A percentile compares a stretch with the other conserved stretches of the same genome.
These are phyloP conservation scores for Alternaria hordeiaustralica DNA, from an alignment of 2,329 filamentous ascomycete species.

Conservation along the genomic window DNA sequence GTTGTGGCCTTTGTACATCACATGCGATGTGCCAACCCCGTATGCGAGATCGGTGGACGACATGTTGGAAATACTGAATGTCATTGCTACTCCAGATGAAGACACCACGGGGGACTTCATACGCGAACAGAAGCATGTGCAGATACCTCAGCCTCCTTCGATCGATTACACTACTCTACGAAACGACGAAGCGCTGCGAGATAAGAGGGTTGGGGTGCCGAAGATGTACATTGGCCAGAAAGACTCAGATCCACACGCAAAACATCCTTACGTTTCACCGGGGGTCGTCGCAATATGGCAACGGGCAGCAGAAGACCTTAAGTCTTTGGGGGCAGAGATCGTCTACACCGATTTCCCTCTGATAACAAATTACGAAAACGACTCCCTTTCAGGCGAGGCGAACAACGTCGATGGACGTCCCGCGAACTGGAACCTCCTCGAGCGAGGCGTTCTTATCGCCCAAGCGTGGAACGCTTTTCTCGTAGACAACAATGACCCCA, in stretches of 20 bases:
- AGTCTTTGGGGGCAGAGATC: slow-evolving; percentile 52
- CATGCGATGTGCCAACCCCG: slow-evolving; percentile 63
- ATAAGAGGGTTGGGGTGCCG: slow-evolving; percentile 58
- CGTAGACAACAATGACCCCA: slow-evolving; percentile 49
- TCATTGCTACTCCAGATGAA: slow-evolving; percentile 55
- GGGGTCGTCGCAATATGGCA: slow-evolving; percentile 50
- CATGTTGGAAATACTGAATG: slow-evolving; percentile 58
- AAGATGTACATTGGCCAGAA: slow-evolving; percentile 58
- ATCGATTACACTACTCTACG: slow-evolving; percentile 48
- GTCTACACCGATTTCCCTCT: slow-evolving; percentile 56
- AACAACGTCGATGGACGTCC: slow-evolving; percentile 54
- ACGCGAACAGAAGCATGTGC: slow-evolving; percentile 57
- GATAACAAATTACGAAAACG: slow-evolving; percentile 56
- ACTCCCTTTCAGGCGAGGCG: slow-evolving; percentile 40
- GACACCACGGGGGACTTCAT: slow-evolving; percentile 60
- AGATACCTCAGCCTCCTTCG: slow-evolving; percentile 47
- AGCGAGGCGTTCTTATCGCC: slow-evolving; percentile 58
- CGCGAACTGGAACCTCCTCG: slow-evolving; percentile 55
- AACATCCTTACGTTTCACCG: slow-evolving; percentile 44
- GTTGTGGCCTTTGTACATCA: slow-evolving; percentile 63
- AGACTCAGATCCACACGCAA: slow-evolving; percentile 39
- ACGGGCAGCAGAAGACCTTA: slow-evolving; percentile 45
- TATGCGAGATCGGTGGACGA: slow-evolving; percentile 60
- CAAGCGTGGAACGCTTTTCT: slow-evolving; percentile 62
- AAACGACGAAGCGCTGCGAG: slow-evolving; percentile 44